phyloP scores from a whole-genome alignment of 805 yeast species.

The Sugiyamaella americana region DNA sequence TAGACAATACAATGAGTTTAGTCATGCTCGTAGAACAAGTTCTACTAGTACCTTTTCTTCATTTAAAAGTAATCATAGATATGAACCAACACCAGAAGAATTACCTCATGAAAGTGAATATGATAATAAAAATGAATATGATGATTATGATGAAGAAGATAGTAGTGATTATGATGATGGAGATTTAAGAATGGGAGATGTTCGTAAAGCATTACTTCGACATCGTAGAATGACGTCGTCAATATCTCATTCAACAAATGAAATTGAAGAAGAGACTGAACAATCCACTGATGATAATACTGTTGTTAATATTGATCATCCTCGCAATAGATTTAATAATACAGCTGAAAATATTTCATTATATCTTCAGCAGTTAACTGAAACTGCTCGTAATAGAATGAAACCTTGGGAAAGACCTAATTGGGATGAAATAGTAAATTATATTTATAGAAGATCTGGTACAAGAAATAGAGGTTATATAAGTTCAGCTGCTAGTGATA shows the following conservation, averaged over 20 bases:
- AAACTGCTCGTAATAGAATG: conserved; percentile 16
- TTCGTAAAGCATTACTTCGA: conserved; percentile 3
- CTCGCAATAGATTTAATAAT: conserved; percentile 6
- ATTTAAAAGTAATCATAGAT: conserved; percentile 16
- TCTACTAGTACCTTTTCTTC: conserved; percentile 23
- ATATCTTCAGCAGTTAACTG: conserved; percentile 15
- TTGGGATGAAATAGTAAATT: conserved; percentile 20
- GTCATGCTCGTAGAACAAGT: conserved; percentile 10
- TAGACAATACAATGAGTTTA: conserved; percentile 11
- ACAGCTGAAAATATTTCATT: conserved; percentile 19
- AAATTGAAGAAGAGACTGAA: background rate
- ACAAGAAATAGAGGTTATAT: background rate
- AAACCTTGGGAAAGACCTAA: conserved; percentile 17
- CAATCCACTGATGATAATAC: background rate
- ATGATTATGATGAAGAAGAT: conserved; percentile 19
- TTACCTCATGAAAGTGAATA: conserved; percentile 24
- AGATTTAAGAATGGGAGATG: conserved; percentile 10
- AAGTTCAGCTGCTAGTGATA: conserved; percentile 12
- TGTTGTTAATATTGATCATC: background rate
- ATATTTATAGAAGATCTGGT: conserved; percentile 10
- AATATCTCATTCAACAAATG: background rate
- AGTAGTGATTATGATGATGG: conserved; percentile 12
- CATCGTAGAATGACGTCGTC: background rate
- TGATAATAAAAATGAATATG: conserved; percentile 18
- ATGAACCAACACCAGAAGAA: conserved; percentile 5